These are phyloP conservation scores for Phlebiopsis gigantea DNA, from an alignment of 768 basidiomycete genomes.

Conservation along the genomic window DNA sequence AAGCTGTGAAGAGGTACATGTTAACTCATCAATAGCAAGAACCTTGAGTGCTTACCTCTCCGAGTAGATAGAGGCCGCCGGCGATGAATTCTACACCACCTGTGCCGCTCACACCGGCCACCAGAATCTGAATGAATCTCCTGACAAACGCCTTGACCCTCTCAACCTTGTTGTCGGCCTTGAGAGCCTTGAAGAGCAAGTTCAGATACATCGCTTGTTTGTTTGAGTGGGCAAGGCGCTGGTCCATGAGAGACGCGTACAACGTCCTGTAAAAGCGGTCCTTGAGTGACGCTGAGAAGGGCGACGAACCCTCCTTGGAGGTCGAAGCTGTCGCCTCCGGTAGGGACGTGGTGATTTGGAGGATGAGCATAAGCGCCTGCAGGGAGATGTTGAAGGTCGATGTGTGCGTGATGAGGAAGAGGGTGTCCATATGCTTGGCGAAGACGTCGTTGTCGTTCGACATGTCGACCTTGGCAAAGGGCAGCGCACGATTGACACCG, in stretches of 20 bases:
- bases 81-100: constrained; percentile 85
- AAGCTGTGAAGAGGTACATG: constrained; percentile 31
- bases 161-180: constrained; percentile 51
- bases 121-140: constrained; percentile 77
- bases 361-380: constrained; percentile 85
- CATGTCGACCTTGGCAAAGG: constrained; percentile 76
- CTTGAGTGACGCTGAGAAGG: constrained; percentile 45
- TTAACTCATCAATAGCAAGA: neutral
- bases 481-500: constrained; percentile 91
- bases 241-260: constrained; percentile 40
- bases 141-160: constrained; percentile 79
- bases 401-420: constrained; percentile 92
- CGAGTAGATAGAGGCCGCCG: constrained; percentile 81
- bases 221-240: constrained; percentile 41
- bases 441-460: constrained; percentile 60
- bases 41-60: constrained; percentile 55
- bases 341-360: constrained; percentile 67
- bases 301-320: constrained; percentile 27
- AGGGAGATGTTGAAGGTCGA: constrained; percentile 97
- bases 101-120: constrained; percentile 46
- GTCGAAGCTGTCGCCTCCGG: constrained; percentile 32
- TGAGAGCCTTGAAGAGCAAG: constrained; percentile 85
- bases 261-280: constrained; percentile 78
- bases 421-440: constrained; percentile 81
- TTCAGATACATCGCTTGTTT: constrained; percentile 99